phyloP scores from a whole-genome alignment of 495 filamentous ascomycete genomes.

The Astrothelium subdiscretum region DNA sequence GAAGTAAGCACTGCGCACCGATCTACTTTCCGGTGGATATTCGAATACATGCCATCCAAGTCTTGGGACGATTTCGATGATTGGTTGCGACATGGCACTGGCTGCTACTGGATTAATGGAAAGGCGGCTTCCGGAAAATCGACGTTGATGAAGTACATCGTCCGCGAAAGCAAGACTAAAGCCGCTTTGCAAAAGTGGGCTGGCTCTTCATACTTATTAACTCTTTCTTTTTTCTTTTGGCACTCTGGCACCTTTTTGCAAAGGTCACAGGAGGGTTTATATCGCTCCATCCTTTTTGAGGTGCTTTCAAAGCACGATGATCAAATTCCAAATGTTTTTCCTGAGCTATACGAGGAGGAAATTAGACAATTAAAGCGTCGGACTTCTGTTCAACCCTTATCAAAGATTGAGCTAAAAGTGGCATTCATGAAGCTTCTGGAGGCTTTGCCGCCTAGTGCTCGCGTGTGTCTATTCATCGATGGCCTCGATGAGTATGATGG shows the following conservation, averaged over 20 bases:
- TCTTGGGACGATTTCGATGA: no score
- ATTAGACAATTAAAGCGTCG: not conserved
- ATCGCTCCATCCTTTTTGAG: not conserved
- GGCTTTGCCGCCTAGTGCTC: not conserved
- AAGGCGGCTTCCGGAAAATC: not conserved
- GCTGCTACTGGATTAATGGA: not conserved
- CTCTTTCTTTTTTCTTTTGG: not conserved
- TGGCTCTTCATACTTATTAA: not conserved
- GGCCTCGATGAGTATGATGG: not conserved
- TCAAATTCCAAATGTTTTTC: not conserved
- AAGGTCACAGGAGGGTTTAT: not conserved
- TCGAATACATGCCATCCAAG: no score
- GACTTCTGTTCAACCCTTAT: not conserved
- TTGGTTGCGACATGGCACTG: no score
- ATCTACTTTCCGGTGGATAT: no score
- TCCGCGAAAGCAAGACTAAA: not conserved
- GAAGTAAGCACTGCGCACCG: no score
- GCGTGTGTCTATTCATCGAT: not conserved
- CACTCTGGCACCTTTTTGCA: not conserved
- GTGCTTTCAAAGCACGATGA: not conserved
- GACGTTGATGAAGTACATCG: not conserved
- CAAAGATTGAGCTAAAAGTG: not conserved
- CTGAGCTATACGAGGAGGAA: not conserved
- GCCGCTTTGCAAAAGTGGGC: not conserved
- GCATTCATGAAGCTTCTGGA: not conserved